Percentiles rank a stretch among this genome's conserved stretches.
phyloP scores from a whole-genome alignment of 345 rosid species.

The Balakata baccata region DNA sequence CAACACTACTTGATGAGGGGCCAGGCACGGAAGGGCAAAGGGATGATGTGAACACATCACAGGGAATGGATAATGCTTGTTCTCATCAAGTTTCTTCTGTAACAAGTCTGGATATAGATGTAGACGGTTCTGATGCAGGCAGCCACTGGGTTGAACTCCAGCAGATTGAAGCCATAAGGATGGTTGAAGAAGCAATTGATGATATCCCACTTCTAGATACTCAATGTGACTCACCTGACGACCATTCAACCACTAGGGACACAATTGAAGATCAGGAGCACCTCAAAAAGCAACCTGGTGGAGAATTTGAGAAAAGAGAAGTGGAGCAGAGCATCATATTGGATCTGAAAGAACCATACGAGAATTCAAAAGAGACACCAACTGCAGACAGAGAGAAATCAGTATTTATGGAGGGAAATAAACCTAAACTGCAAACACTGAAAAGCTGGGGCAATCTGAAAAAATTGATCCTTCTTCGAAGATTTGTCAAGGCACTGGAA shows the following conservation, averaged over 20 bases:
- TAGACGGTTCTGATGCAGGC: slow-evolving; percentile 24
- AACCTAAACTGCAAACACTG: slow-evolving; percentile 10
- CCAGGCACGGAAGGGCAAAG: not conserved
- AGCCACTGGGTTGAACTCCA: slow-evolving; percentile 34
- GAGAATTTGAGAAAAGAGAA: slow-evolving; percentile 23
- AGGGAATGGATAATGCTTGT: not conserved
- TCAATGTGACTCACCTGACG: slow-evolving; percentile 52
- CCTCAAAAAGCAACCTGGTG: slow-evolving; percentile 19
- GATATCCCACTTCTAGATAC: slow-evolving; percentile 61
- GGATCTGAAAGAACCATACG: slow-evolving; percentile 16
- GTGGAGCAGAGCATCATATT: slow-evolving; percentile 16
- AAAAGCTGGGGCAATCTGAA: slow-evolving; percentile 33
- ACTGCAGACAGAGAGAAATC: not conserved
- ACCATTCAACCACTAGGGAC: slow-evolving; percentile 43
- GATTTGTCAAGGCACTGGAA: slow-evolving; percentile 77
- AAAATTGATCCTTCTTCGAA: slow-evolving; percentile 32
- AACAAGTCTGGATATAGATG: slow-evolving; percentile 19
- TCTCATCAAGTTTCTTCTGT: slow-evolving; percentile 8
- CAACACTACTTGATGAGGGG: slow-evolving; percentile 16
- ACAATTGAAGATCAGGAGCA: slow-evolving; percentile 25
- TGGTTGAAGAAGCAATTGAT: slow-evolving; percentile 86
- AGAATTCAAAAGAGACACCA: not conserved
- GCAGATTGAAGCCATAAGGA: slow-evolving; percentile 67
- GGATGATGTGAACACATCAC: slow-evolving; percentile 16
- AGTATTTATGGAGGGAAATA: slow-evolving; percentile 23